Base-by-base conservation (phyloP, 129 eudicot species). In the Cynara cardunculus region DNA sequence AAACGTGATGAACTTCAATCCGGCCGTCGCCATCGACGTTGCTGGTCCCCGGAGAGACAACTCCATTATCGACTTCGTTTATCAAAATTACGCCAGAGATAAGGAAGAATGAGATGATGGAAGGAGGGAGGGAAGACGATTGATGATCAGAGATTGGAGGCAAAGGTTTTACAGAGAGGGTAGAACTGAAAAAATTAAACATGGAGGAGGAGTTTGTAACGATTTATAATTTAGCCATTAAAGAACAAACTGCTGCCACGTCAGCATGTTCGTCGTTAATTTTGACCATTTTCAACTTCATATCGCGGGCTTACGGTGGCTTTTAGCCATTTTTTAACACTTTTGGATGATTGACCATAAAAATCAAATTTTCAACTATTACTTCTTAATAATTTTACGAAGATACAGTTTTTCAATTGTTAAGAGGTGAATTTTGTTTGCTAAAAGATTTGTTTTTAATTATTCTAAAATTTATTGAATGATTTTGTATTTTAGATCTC, bases 261-360 rank as follows among this genome's bases (percentile, higher is more conserved):
- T 56, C 65, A 56, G 65, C 71, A 32, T 32, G 41, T n/a, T 80
- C 37, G 41, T 67, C 41, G 30, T 67, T 82, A 62, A 69, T 68
- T 37, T 82, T 82, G 85, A 75, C 85, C 61, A 25, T 13, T 68
- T 66, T 49, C 49, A 82, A 68, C 72, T 31, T 66, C 67, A 24
- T 46, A 82, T 75, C 44, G 76, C 81, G 31, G 81, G 74, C 13
- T 32, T 3, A 75, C 66, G 35, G 56, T 75, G 81, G 76, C 85
- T 22, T 72, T 74, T 75, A 53, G 34, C 64, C 13, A 13, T 44
- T 28, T 37, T 14, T 16, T 19, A 41, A 12, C 4, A n/a, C 3
- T 3, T 16, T 16, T 10, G 16, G 1, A 41, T n/a, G n/a, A 10
- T 11, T 10, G 44, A 8, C 12, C 44, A 8, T 7, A 37, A 37